These are phyloP conservation scores for Syzygium aqueum DNA, from an alignment of 345 rosid genomes.

Conservation along the genomic window DNA sequence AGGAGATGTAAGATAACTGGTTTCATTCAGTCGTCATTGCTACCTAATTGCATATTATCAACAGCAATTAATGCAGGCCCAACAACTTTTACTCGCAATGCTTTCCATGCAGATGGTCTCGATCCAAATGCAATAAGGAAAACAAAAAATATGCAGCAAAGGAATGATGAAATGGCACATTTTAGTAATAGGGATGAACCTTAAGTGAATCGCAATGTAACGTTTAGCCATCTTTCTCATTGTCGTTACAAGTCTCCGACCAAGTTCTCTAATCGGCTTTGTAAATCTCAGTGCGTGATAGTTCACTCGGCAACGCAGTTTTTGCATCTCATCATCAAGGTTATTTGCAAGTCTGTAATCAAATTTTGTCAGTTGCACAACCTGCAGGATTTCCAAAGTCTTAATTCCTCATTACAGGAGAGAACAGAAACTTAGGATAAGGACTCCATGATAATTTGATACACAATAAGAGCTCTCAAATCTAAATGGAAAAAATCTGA, in stretches of 20 bases:
- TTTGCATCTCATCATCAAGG: constrained; percentile 83
- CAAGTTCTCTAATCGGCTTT: constrained; percentile 70
- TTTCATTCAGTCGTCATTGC: not conserved
- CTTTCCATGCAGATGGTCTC: not conserved
- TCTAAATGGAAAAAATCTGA: not conserved
- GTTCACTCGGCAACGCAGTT: constrained; percentile 88
- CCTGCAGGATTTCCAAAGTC: constrained; percentile 44
- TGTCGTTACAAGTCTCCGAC: constrained; percentile 60
- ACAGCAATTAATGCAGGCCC: not conserved
- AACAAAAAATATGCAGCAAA: not conserved
- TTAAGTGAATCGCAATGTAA: constrained; percentile 84
- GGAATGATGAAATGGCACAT: not conserved
- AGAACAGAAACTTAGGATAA: not conserved
- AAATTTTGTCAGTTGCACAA: constrained; percentile 93
- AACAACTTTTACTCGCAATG: not conserved
- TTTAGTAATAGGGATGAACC: constrained; percentile 26
- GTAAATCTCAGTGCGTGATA: constrained; percentile 88
- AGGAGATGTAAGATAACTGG: not conserved
- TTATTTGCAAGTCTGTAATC: constrained; percentile 91
- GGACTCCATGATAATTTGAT: not conserved
- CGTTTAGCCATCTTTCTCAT: constrained; percentile 76
- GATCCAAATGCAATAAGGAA: not conserved
- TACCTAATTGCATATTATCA: not conserved
- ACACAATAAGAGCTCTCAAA: not conserved
- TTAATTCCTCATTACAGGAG: not conserved